Percentiles rank a stretch among this genome's conserved stretches.
Evolutionary conservation across 805 yeast species (phyloP).

Genomic region (Kockiozyma suomiensis): DNA sequence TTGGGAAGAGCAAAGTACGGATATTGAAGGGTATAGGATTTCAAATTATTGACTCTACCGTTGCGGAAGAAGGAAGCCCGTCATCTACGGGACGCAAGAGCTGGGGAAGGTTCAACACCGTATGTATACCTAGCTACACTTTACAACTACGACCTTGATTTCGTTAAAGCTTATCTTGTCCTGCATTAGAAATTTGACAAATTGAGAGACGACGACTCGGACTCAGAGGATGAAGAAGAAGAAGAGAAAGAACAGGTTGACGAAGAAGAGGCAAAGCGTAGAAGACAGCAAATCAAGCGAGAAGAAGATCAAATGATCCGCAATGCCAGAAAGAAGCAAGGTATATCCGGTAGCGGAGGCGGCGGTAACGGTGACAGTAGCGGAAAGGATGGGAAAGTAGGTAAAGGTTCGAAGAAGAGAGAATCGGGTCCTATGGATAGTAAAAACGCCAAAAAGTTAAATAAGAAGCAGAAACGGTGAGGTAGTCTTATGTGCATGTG

Average conservation of each 20-base stretch:
- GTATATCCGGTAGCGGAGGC: slow-evolving; percentile 14
- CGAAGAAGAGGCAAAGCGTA: slow-evolving; percentile 9
- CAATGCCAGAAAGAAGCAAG: slow-evolving; percentile 11
- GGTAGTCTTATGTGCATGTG: slow-evolving; percentile 1
- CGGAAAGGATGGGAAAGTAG: neutral
- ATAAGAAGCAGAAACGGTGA: slow-evolving; percentile 15
- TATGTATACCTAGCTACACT: neutral
- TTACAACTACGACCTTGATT: too few species aligned
- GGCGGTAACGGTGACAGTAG: slow-evolving; percentile 3
- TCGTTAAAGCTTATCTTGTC: too few species aligned
- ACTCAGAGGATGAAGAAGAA: neutral
- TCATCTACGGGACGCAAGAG: slow-evolving; percentile 38
- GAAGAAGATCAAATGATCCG: slow-evolving; percentile 16
- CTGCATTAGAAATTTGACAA: slow-evolving; percentile 8
- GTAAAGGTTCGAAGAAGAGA: neutral
- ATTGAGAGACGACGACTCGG: neutral
- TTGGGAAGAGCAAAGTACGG: neutral
- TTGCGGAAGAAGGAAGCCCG: slow-evolving; percentile 24
- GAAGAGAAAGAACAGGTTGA: slow-evolving; percentile 11
- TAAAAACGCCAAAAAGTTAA: neutral
- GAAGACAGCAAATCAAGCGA: slow-evolving; percentile 1
- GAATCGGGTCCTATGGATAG: neutral
- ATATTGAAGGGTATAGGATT: slow-evolving; percentile 26
- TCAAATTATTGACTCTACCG: slow-evolving; percentile 23
- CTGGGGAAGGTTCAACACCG: slow-evolving; percentile 32